Conservation (phyloP, 2,329 filamentous ascomycete genomes). For the Pestalotiopsis fici region DNA sequence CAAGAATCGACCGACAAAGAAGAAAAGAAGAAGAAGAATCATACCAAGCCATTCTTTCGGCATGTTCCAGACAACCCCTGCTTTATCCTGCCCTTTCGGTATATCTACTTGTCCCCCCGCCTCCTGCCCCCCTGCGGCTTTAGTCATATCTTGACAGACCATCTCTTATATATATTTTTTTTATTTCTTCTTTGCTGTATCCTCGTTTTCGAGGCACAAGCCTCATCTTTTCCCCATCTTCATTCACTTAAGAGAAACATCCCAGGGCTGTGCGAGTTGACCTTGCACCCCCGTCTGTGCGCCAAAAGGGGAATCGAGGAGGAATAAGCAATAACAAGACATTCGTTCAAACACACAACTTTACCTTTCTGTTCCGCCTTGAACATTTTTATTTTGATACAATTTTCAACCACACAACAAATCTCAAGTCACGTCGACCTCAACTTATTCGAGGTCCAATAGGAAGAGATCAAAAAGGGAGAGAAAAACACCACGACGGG, state of each 20-base stretch:
- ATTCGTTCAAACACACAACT: neutral
- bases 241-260: neutral
- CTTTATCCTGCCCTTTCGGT: neutral
- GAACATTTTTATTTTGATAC: neutral
- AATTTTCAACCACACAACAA: neutral
- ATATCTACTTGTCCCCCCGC: neutral
- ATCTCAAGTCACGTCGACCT: neutral
- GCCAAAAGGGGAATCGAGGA: neutral
- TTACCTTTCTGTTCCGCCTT: neutral
- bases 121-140: neutral
- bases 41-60: neutral
- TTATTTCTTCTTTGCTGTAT: neutral
- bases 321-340: neutral
- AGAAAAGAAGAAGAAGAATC: neutral
- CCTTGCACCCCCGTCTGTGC: neutral
- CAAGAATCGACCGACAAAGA: neutral
- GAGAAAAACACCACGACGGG: neutral
- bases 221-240: neutral
- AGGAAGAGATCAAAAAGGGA: neutral
- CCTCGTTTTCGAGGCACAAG: neutral
- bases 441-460: neutral
- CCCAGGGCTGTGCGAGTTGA: constrained; percentile 8
- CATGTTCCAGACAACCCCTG: neutral
- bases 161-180: neutral
- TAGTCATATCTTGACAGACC: neutral